Evolutionary conservation across 73 alveolate species (phyloP), one percentile per base, ranked within the genome.

Genomic region (Paramecium octaurelia): DNA sequence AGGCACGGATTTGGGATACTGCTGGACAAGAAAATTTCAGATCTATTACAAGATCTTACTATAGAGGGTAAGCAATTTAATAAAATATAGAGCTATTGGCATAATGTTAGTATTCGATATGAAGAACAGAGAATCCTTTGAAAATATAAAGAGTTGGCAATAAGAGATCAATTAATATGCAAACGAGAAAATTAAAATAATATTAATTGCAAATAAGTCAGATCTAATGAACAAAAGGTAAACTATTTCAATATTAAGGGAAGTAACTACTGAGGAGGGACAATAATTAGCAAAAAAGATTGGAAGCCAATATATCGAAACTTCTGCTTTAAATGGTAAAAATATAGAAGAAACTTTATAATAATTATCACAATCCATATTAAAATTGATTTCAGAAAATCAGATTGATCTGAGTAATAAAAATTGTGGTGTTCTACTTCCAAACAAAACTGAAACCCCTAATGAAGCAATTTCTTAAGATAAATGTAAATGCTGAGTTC

Each of bases 1-100:
- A 93, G 85, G 94, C 92, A 3, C 75, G 92, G 73, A 93, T 93
- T 75, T 93, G 96, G 96, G 96, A 93, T 34, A 93, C 96, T 12
- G 96, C 96, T 6, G 96, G 96, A 11, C 75, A 93, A 88, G 96
- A 93, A 80, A 90, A 92, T 57, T 93, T 92, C 43, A 40, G 90
- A 93, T 64, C 95, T 7, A 93, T 93, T 0, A 92, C 96, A 73
- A 77, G 93, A 70, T 89, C 96, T 6, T 93, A 89, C 80, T 93
- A 93, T 64, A 92, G 94, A 59, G 96, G 96, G 88, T 75, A 11
- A 31, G 16, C 4, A 21, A 75, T 6, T 21, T 54, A 16, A 68
- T 7, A 34, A 34, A 8, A 31, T 34, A 31, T 31, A 95, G 92
- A 36, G 95, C 97, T 0, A 71, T 89, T 58, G 96, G 97, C 4